Percentiles rank a stretch among this genome's conserved stretches.
These are phyloP conservation scores for Platanus orientalis DNA, from an alignment of 164 flowering plant genomes.

Conservation along the genomic window DNA sequence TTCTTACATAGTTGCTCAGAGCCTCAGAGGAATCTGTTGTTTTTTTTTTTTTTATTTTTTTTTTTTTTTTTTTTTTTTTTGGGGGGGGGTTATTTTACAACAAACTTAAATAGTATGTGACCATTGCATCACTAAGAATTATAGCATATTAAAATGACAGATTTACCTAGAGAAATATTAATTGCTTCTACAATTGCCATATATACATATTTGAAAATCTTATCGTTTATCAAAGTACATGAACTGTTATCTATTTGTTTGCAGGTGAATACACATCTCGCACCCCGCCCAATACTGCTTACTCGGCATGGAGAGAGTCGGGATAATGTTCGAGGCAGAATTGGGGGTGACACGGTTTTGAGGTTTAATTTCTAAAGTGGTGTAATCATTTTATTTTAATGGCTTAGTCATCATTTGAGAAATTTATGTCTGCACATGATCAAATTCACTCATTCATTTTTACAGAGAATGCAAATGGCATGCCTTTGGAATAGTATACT, in stretches of 20 bases:
- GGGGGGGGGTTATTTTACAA: no score
- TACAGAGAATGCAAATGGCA: no score
- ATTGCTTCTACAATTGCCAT: not conserved
- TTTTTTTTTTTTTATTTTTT: no score
- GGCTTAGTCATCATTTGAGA: not conserved
- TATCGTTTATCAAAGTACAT: not conserved
- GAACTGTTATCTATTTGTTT: slow-evolving; percentile 9
- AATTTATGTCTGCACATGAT: not conserved
- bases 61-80: no score
- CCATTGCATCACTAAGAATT: not conserved
- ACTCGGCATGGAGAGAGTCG: slow-evolving; percentile 98
- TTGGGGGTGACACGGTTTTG: slow-evolving; percentile 83
- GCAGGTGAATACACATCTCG: slow-evolving; percentile 95
- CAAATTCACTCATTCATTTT: not conserved
- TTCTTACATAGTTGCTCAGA: no score
- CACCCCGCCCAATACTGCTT: slow-evolving; percentile 94
- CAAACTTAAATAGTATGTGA: no score
- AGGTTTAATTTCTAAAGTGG: slow-evolving; percentile 44
- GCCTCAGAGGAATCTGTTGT: no score
- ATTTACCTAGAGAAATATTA: not conserved
- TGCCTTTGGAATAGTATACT: no score
- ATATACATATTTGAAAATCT: not conserved
- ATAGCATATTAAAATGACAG: not conserved
- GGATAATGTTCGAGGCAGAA: slow-evolving; percentile 93
- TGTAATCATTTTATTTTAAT: not conserved